Evolutionary conservation across 805 yeast species (phyloP).

Genomic region (Wickerhamomyces tratensis): DNA sequence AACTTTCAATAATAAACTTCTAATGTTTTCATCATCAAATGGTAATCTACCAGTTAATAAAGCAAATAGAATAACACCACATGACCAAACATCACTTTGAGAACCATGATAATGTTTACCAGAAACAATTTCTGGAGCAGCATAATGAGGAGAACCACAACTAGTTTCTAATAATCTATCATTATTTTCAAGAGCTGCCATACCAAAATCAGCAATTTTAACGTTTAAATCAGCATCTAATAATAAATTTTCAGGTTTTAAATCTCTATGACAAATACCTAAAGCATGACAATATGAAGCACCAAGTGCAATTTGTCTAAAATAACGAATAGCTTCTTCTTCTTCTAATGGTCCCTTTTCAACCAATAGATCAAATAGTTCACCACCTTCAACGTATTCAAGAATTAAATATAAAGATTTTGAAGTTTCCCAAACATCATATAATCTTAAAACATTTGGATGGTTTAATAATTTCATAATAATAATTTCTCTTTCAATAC

Average conservation of each 20-base stretch:
- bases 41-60: constrained; percentile 74
- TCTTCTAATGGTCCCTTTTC: constrained; percentile 61
- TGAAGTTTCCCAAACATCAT: constrained; percentile 97
- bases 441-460: constrained; percentile 85
- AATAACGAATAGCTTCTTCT: constrained; percentile 65
- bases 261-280: constrained; percentile 74
- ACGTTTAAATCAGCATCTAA: constrained; percentile 59
- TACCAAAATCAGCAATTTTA: constrained; percentile 80
- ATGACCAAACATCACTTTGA: constrained; percentile 83
- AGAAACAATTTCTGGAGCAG: constrained; percentile 79
- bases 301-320: constrained; percentile 69
- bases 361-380: constrained; percentile 65
- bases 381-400: constrained; percentile 87
- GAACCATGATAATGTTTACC: constrained; percentile 76
- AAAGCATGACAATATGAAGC: constrained; percentile 75
- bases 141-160: constrained; percentile 85
- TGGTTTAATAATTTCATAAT: constrained; percentile 94
- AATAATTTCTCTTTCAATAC: constrained; percentile 94
- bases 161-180: constrained; percentile 67
- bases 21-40: constrained; percentile 74
- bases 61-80: constrained; percentile 78
- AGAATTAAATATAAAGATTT: constrained; percentile 74
- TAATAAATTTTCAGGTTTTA: constrained; percentile 72
- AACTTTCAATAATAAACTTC: constrained; percentile 61
- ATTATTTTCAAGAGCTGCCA: constrained; percentile 77